Evolutionary conservation across 202 grass and related monocot species (phyloP).

Genomic region (Digitaria exilis): DNA sequence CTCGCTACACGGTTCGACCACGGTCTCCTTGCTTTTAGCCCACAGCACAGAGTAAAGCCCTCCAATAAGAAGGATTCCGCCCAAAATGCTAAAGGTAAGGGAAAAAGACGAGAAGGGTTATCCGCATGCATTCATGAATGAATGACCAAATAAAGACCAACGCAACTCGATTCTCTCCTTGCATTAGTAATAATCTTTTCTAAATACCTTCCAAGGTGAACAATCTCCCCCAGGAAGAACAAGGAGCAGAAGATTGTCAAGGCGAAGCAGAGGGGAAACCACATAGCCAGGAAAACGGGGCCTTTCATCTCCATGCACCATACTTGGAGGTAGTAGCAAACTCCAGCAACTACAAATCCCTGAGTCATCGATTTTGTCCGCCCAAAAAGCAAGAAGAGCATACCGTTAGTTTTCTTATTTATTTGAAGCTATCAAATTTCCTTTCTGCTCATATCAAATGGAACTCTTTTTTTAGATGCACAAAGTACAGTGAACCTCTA

Average conservation of each 20-base stretch:
- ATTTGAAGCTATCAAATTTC: too few relatives aligned
- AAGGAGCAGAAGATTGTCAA: slow-evolving; percentile 62
- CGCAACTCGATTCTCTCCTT: too few relatives aligned
- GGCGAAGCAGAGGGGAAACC: slow-evolving; percentile 53
- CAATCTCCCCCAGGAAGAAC: slow-evolving; percentile 58
- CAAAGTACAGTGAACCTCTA: too few relatives aligned
- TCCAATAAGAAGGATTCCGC: too few relatives aligned
- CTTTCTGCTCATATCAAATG: too few relatives aligned
- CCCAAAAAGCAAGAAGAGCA: neutral
- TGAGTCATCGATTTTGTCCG: neutral
- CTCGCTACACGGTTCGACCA: too few relatives aligned
- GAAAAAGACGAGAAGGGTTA: neutral
- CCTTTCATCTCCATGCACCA: slow-evolving; percentile 71
- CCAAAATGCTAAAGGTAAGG: slow-evolving; percentile 22
- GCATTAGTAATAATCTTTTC: neutral
- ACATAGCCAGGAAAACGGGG: slow-evolving; percentile 53
- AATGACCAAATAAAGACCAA: too few relatives aligned
- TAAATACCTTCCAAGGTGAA: slow-evolving; percentile 59
- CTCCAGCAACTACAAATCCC: slow-evolving; percentile 53
- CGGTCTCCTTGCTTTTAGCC: too few relatives aligned
- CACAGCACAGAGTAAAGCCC: too few relatives aligned
- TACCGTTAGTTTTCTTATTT: neutral
- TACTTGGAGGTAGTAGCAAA: slow-evolving; percentile 54
- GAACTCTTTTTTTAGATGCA: too few relatives aligned
- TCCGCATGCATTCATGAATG: too few relatives aligned